Percentiles rank a stretch among this genome's conserved stretches.
These are phyloP conservation scores for Aureobasidium sp. DNA, from an alignment of 2,329 filamentous ascomycete species.

Conservation along the genomic window DNA sequence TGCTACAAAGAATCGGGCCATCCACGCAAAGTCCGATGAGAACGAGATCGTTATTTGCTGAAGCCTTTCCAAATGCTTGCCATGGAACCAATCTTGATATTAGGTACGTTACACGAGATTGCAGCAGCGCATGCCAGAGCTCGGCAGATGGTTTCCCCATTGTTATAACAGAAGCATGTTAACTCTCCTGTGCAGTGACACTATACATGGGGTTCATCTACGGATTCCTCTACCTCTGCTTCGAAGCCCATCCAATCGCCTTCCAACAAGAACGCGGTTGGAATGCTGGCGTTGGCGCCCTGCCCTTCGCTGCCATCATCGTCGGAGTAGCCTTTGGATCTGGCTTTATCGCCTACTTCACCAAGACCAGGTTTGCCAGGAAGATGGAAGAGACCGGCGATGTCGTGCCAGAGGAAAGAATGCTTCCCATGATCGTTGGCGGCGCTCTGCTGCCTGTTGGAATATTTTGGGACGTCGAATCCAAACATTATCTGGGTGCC, in stretches of 20 bases:
- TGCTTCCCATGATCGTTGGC: conserved; percentile 38
- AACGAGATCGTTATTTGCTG: conserved; percentile 45
- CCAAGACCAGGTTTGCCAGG: conserved; percentile 22
- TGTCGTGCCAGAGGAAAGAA: conserved; percentile 35
- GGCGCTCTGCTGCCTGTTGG: conserved; percentile 35
- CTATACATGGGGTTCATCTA: conserved; percentile 29
- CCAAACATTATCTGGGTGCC: conserved; percentile 35
- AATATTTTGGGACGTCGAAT: conserved; percentile 39
- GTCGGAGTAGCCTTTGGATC: conserved; percentile 26
- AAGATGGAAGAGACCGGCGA: conserved; percentile 28
- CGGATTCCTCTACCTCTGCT: conserved; percentile 24
- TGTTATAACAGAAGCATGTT: too few species aligned
- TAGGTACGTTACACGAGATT: conserved; percentile 17
- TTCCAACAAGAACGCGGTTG: conserved; percentile 23
- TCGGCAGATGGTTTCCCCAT: too few species aligned
- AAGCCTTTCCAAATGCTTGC: conserved; percentile 34
- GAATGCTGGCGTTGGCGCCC: conserved; percentile 21
- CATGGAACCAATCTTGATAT: conserved; percentile 40
- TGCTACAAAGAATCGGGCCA: conserved; percentile 59
- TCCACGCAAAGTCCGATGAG: conserved; percentile 60
- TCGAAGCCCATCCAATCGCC: conserved; percentile 25
- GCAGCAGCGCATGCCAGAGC: too few species aligned
- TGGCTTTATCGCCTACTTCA: conserved; percentile 18
- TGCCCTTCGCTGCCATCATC: conserved; percentile 24
- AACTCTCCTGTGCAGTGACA: conserved; percentile 26